phyloP scores from a whole-genome alignment of 257 asterid genomes.

The Thymus mandschuricus region DNA sequence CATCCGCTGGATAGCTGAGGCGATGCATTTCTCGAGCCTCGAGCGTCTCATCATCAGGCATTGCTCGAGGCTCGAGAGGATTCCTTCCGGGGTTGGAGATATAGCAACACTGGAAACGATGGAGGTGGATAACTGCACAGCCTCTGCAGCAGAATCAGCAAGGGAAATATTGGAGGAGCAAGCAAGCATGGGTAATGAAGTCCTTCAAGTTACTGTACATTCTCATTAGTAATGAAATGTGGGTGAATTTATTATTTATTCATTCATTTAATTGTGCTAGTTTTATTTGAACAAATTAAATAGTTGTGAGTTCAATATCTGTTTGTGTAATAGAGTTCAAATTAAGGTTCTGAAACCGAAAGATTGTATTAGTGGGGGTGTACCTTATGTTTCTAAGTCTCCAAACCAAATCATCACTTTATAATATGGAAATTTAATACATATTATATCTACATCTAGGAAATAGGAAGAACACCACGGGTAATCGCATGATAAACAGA shows the following conservation, averaged over 20 bases:
- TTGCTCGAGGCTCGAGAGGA: conserved; percentile 26
- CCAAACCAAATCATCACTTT: too few relatives aligned
- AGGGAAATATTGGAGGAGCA: conserved; percentile 29
- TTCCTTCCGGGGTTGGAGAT: conserved; percentile 37
- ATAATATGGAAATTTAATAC: too few relatives aligned
- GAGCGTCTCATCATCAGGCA: conserved; percentile 30
- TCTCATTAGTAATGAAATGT: neutral
- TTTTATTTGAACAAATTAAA: too few relatives aligned
- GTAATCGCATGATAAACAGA: too few relatives aligned
- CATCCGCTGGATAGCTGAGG: conserved; percentile 29
- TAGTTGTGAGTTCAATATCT: too few relatives aligned
- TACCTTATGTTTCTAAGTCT: too few relatives aligned
- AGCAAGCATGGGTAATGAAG: conserved; percentile 34
- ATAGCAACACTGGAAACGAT: conserved; percentile 28
- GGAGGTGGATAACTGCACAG: conserved; percentile 15
- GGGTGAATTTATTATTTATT: neutral
- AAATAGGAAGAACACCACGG: too few relatives aligned
- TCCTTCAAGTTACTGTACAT: conserved; percentile 25
- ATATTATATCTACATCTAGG: too few relatives aligned
- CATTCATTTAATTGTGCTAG: neutral
- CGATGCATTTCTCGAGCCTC: conserved; percentile 7
- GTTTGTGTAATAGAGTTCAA: too few relatives aligned
- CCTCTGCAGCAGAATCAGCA: conserved; percentile 24
- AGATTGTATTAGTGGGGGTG: too few relatives aligned
- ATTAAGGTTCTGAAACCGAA: too few relatives aligned